Conservation (phyloP, 768 basidiomycete species). For the Pulveroboletus sp. region DNA sequence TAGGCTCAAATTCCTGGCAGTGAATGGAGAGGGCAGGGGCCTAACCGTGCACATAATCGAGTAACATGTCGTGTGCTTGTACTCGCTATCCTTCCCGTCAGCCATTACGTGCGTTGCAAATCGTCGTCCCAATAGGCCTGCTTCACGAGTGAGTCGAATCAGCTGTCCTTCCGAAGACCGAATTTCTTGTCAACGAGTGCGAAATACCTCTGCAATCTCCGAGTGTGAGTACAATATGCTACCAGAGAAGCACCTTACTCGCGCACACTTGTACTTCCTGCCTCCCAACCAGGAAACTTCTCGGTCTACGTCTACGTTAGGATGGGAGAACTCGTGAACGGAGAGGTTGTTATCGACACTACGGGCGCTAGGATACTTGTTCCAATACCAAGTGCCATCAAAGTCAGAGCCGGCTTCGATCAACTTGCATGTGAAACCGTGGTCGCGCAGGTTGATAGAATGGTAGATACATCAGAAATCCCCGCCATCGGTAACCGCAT, state of each 20-base stretch:
- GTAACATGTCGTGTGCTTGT: constrained; percentile 2
- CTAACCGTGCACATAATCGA: constrained; percentile 11
- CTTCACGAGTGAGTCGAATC: constrained; percentile 11
- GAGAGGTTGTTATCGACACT: constrained; percentile 7
- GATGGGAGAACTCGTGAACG: constrained; percentile 4
- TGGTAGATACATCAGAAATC: constrained; percentile 14
- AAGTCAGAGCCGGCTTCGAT: constrained; percentile 12
- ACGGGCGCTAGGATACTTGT: constrained; percentile 15
- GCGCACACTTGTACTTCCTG: constrained; percentile 11
- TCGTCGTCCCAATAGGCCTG: constrained; percentile 13
- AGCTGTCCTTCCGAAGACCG: constrained; percentile 6
- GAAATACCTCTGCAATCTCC: constrained; percentile 4
- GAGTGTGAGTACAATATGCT: too few species aligned
- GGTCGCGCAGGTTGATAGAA: constrained; percentile 3
- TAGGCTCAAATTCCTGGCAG: constrained; percentile 1
- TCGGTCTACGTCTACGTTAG: constrained; percentile 13
- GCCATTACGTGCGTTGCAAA: constrained; percentile 3
- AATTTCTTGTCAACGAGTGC: constrained; percentile 6
- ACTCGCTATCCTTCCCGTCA: constrained; percentile 2
- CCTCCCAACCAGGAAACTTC: constrained; percentile 2
- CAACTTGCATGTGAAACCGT: constrained; percentile 8
- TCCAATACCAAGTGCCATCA: constrained; percentile 14
- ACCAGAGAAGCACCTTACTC: too few species aligned
- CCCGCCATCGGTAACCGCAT: constrained; percentile 15
- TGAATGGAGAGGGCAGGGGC: too few species aligned